phyloP scores from a whole-genome alignment of 352 stramenopile species.

The Phytopythium boreale region DNA sequence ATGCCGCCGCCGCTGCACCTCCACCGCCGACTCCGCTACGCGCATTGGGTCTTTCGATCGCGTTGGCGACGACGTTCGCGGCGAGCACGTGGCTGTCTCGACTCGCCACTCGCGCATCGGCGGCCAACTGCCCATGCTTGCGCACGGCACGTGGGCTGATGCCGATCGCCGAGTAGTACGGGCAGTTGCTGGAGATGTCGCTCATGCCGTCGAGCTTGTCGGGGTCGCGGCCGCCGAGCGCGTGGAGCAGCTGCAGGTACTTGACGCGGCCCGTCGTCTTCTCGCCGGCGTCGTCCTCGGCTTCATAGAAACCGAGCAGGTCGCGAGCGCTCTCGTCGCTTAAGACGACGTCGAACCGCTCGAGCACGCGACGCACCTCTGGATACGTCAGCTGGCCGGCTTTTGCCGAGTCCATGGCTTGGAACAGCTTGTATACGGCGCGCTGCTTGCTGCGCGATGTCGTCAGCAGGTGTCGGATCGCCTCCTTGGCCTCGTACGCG shows the following conservation, averaged over 20 bases:
- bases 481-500: slow-evolving; percentile 42
- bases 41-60: slow-evolving; percentile 28
- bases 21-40: slow-evolving; percentile 12
- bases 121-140: slow-evolving; percentile 13
- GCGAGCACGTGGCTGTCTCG: slow-evolving; percentile 34
- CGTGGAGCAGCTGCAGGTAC: slow-evolving; percentile 65
- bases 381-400: slow-evolving; percentile 52
- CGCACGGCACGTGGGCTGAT: slow-evolving; percentile 54
- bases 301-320: slow-evolving; percentile 41
- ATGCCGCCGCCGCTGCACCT: slow-evolving; percentile 29
- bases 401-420: slow-evolving; percentile 50
- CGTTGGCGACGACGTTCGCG: slow-evolving; percentile 45
- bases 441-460: slow-evolving; percentile 38
- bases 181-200: slow-evolving; percentile 73
- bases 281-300: slow-evolving; percentile 52
- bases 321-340: slow-evolving; percentile 38
- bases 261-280: slow-evolving; percentile 40
- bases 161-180: slow-evolving; percentile 70
- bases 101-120: slow-evolving; percentile 17
- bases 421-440: slow-evolving; percentile 58
- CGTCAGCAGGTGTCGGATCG: slow-evolving; percentile 53
- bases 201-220: slow-evolving; percentile 62
- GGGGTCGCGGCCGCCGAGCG: slow-evolving; percentile 55
- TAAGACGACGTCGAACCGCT: slow-evolving; percentile 46
- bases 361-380: slow-evolving; percentile 56